Conservation (phyloP, 768 basidiomycete genomes). For the Suillus cothurnatus region DNA sequence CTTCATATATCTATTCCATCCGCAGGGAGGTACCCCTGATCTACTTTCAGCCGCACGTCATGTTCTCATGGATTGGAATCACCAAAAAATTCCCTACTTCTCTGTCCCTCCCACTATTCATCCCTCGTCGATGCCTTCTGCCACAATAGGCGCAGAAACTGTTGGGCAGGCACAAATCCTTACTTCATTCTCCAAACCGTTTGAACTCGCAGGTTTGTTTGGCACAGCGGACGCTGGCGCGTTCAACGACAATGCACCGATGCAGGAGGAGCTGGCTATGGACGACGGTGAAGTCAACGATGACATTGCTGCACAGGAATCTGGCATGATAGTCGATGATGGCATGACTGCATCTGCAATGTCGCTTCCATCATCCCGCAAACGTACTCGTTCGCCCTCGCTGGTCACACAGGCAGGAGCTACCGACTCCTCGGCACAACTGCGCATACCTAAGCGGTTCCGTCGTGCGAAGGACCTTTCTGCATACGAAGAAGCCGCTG, state of each 20-base stretch:
- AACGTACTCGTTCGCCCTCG: slow-evolving; percentile 26
- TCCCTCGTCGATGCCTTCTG: slow-evolving; percentile 69
- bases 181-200: slow-evolving; percentile 69
- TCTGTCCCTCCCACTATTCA: slow-evolving; percentile 79
- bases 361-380: slow-evolving; percentile 19
- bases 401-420: slow-evolving; percentile 35
- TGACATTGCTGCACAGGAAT: slow-evolving; percentile 39
- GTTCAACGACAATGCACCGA: slow-evolving; percentile 49
- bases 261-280: slow-evolving; percentile 45
- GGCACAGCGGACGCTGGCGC: slow-evolving; percentile 82
- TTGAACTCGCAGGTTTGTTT: slow-evolving; percentile 81
- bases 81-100: slow-evolving; percentile 92
- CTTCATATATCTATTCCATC: background rate
- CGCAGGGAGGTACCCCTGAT: slow-evolving; percentile 89
- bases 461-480: slow-evolving; percentile 58
- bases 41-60: slow-evolving; percentile 79
- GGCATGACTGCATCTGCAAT: slow-evolving; percentile 36
- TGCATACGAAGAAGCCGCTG: slow-evolving; percentile 52
- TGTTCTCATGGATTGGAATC: slow-evolving; percentile 91
- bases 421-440: slow-evolving; percentile 40
- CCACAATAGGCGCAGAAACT: slow-evolving; percentile 73
- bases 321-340: slow-evolving; percentile 43
- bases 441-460: slow-evolving; percentile 55
- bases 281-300: slow-evolving; percentile 42
- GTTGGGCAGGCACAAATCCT: slow-evolving; percentile 85